Base-by-base conservation (phyloP, 495 filamentous ascomycete species). In the Penicillium angulare region DNA sequence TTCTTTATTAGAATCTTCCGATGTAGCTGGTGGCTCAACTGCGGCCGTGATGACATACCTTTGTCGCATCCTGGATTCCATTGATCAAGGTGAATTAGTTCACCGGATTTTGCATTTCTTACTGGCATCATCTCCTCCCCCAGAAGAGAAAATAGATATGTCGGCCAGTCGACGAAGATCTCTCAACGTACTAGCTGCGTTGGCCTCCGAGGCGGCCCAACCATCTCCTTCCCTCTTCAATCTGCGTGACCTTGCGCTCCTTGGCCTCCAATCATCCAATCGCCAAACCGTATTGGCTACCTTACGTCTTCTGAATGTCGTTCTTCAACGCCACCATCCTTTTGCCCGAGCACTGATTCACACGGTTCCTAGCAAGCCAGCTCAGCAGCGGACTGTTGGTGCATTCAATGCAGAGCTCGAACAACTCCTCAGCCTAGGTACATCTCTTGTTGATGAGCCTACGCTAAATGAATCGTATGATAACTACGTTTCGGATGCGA, bases 31-130 rank as follows among this genome's bases (percentile, higher is more conserved):
- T 26, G 95, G 95, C 29, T 97, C 95, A 2, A 93, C 92, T 5
- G 91, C 97, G 5, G 92, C 93, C 2, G 95, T 97, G 17, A 71
- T 99, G 48, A 97, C 91, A 2, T 97, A 99, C 67, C 79, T 97
- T 21, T 86, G 86, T 47, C 86, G 89, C 47, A 90, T 97, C 47
- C 79, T 99, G 4, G 91, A 96, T 56, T 86, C 87, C 0, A 77
- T 99, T 5, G 88, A 96, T 31, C 88, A 97, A 64, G 87, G 90
- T 5, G 91, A 97, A 56, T 84, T 98, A 61, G 86, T 97, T 41
- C 86, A 95, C 57, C 81, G 96, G 46, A 95, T 95, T 29, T 79
- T 98, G n/a, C 86, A 90, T 49, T 98, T 96, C 65, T 75, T 98
- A 6, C 80, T 97, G 24, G 91, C 88, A 21, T 76, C 92, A 7